These are phyloP conservation scores for Lenwebbia sp. DNA, from an alignment of 345 rosid species.

Conservation along the genomic window DNA sequence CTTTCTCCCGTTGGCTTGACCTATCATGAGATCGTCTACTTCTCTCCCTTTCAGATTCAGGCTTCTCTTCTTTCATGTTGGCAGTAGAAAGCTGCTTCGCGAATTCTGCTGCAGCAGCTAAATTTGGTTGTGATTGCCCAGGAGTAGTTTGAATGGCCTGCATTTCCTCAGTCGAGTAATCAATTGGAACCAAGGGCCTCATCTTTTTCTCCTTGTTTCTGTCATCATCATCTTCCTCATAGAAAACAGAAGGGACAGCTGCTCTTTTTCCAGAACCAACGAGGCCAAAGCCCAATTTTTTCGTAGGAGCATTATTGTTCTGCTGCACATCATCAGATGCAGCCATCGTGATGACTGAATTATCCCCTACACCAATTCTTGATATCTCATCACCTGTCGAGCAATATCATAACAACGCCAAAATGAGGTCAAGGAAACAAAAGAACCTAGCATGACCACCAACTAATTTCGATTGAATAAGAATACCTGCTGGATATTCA, in stretches of 20 bases:
- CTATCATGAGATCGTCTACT: conserved; percentile 66
- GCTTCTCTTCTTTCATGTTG: conserved; percentile 59
- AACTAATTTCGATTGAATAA: background rate
- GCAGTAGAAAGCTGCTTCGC: conserved; percentile 77
- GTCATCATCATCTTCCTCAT: conserved; percentile 92
- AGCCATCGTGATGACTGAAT: conserved; percentile 19
- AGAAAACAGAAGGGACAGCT: conserved; percentile 86
- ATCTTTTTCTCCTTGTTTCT: conserved; percentile 73
- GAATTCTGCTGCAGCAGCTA: conserved; percentile 91
- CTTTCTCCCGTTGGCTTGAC: conserved; percentile 58
- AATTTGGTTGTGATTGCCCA: conserved; percentile 59
- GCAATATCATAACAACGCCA: background rate
- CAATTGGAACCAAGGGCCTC: conserved; percentile 97
- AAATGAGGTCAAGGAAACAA: background rate
- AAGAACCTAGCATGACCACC: background rate
- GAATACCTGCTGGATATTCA: background rate
- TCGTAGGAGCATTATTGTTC: conserved; percentile 44
- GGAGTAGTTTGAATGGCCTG: conserved; percentile 57
- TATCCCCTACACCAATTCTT: conserved; percentile 53
- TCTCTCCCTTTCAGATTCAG: conserved; percentile 67
- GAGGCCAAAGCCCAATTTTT: conserved; percentile 91
- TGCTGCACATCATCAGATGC: conserved; percentile 50
- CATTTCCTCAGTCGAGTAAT: conserved; percentile 90
- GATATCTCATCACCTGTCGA: conserved; percentile 30
- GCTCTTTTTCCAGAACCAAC: conserved; percentile 90